phyloP scores from a whole-genome alignment of 768 basidiomycete species.

The Pleurotus salmoneostramineus region DNA sequence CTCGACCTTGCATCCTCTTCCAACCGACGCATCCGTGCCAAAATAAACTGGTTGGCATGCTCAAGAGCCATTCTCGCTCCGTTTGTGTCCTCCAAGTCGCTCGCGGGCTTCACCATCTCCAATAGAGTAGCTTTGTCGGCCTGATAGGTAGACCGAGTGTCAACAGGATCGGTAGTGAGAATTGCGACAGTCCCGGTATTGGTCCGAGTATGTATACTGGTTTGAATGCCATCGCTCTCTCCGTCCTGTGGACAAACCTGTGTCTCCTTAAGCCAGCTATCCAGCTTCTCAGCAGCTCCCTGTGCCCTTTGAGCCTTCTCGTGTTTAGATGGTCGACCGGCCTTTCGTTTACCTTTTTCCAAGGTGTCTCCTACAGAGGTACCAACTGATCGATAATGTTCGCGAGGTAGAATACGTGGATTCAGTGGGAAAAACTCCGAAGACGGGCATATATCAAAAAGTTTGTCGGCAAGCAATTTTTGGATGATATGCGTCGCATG shows the following conservation, averaged over 20 bases:
- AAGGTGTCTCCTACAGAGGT: constrained; percentile 13
- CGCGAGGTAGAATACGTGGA: constrained; percentile 67
- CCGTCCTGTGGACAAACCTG: background rate
- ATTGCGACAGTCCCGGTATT: background rate
- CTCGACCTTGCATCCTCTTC: constrained; percentile 38
- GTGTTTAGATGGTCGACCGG: constrained; percentile 60
- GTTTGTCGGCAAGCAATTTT: constrained; percentile 38
- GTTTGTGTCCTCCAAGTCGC: constrained; percentile 6
- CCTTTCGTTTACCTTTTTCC: constrained; percentile 36
- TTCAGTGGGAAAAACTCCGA: constrained; percentile 46
- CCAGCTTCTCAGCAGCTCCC: constrained; percentile 42
- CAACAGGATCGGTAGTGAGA: constrained; percentile 21
- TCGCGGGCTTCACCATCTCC: constrained; percentile 25
- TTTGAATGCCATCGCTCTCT: no score
- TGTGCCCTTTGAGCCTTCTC: constrained; percentile 56
- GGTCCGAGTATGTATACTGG: no score
- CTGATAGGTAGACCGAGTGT: constrained; percentile 34
- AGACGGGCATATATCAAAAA: constrained; percentile 60
- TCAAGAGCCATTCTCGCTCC: constrained; percentile 29
- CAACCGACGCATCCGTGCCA: constrained; percentile 49
- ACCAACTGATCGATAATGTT: constrained; percentile 30
- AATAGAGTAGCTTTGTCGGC: constrained; percentile 37
- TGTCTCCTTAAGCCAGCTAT: constrained; percentile 43
- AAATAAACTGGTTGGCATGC: constrained; percentile 44
- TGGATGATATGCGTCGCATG: constrained; percentile 47